A percentile compares a stretch with the other conserved stretches of the same genome.
These are phyloP conservation scores for Cutaneotrichosporon curvatum DNA, from an alignment of 1,284 basidiomycete genomes.

Conservation along the genomic window DNA sequence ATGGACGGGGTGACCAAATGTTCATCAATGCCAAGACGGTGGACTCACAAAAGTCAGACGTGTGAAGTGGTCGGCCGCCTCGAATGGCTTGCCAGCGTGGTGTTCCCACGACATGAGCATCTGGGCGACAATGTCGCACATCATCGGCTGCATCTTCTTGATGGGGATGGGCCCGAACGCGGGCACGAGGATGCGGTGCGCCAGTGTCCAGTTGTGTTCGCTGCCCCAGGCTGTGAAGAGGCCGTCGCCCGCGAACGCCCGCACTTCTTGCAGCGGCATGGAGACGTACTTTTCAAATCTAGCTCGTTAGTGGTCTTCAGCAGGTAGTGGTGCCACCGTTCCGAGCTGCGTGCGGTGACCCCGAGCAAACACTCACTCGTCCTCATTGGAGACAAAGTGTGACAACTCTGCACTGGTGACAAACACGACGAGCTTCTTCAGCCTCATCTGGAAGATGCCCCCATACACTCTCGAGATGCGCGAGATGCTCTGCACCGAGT, in stretches of 20 bases:
- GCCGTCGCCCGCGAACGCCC: slow-evolving; percentile 50
- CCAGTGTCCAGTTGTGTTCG: slow-evolving; percentile 50
- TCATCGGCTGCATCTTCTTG: slow-evolving; percentile 49
- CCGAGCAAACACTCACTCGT: background rate
- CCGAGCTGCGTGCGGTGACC: too few species aligned
- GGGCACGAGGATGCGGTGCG: slow-evolving; percentile 54
- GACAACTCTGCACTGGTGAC: slow-evolving; percentile 48
- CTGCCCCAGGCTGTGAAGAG: slow-evolving; percentile 44
- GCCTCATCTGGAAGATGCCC: slow-evolving; percentile 11
- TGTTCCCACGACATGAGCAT: slow-evolving; percentile 38
- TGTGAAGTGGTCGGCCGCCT: slow-evolving; percentile 14
- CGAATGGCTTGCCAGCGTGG: slow-evolving; percentile 17
- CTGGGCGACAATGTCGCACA: slow-evolving; percentile 53
- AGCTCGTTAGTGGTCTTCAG: too few species aligned
- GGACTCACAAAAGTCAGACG: slow-evolving; percentile 15
- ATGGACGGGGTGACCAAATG: too few species aligned
- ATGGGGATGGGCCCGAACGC: slow-evolving; percentile 52
- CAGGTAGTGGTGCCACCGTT: too few species aligned
- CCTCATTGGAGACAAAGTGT: slow-evolving; percentile 51
- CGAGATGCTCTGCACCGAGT: slow-evolving; percentile 34
- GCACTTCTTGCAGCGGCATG: slow-evolving; percentile 45
- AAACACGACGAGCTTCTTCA: slow-evolving; percentile 24
- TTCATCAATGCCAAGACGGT: too few species aligned
- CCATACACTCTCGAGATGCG: slow-evolving; percentile 36
- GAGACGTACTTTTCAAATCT: slow-evolving; percentile 49